A percentile compares a stretch with the other conserved stretches of the same genome.
Evolutionary conservation across 345 rosid species (phyloP).

Genomic region (Clausena lansium): DNA sequence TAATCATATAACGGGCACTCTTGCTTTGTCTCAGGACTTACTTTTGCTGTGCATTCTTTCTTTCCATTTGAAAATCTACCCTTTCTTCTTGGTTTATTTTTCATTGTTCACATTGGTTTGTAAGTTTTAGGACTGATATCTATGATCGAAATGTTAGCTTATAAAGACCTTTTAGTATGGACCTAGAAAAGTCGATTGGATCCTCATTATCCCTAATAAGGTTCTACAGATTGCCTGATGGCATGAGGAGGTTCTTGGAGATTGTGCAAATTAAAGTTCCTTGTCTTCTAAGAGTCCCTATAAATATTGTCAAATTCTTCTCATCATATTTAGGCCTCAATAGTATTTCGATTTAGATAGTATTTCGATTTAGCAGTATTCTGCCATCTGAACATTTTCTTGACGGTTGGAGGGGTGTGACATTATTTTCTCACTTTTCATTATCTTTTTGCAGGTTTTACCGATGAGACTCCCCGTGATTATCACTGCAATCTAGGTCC

Average conservation of each 20-base stretch:
- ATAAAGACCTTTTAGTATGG: background rate
- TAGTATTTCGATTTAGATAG: background rate
- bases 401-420: slow-evolving; percentile 8
- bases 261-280: background rate
- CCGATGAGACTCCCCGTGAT: slow-evolving; percentile 61
- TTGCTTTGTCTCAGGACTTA: background rate
- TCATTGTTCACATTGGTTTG: background rate
- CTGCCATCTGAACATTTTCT: background rate
- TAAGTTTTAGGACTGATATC: slow-evolving; percentile 1
- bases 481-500: slow-evolving; percentile 71
- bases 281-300: slow-evolving; percentile 1
- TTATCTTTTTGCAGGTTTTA: slow-evolving; percentile 42
- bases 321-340: background rate
- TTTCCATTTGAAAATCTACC: background rate
- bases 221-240: background rate
- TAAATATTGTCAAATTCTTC: background rate
- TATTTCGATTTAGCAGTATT: background rate
- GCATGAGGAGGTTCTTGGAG: background rate
- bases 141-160: slow-evolving; percentile 8
- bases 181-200: background rate
- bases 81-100: background rate
- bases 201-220: background rate
- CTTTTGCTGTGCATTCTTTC: background rate
- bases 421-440: background rate
- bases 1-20: background rate